A percentile compares a stretch with the other conserved stretches of the same genome.
Evolutionary conservation across 768 basidiomycete genomes (phyloP).

Genomic region (Auricularia cornea): DNA sequence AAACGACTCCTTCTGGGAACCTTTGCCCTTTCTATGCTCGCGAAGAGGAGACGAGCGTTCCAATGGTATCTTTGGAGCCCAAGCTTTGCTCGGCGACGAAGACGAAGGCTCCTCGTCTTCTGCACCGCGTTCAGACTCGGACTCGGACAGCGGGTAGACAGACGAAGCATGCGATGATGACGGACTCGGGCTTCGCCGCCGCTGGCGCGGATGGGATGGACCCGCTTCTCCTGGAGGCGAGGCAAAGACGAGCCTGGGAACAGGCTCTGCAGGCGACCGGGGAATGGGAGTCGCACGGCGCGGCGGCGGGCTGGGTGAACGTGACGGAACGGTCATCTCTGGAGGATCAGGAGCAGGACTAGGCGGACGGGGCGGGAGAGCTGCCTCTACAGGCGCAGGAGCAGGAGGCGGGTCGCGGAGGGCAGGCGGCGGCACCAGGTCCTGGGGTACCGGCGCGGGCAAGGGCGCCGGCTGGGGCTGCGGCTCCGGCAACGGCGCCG

Average conservation of each 20-base stretch:
- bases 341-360: too few relatives aligned
- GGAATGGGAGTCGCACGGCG: not conserved
- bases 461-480: too few relatives aligned
- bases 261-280: not conserved
- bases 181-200: not conserved
- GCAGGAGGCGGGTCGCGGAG: too few relatives aligned
- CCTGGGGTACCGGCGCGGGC: too few relatives aligned
- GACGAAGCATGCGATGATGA: not conserved
- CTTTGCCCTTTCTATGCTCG: too few relatives aligned
- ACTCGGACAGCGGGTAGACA: not conserved
- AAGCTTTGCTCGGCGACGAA: not conserved
- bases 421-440: too few relatives aligned
- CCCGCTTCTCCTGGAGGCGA: not conserved
- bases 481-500: not conserved
- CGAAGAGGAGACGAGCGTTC: too few relatives aligned
- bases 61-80: not conserved
- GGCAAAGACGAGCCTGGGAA: not conserved
- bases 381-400: too few relatives aligned
- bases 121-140: not conserved
- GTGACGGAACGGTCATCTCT: not conserved
- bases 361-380: too few relatives aligned
- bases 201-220: not conserved
- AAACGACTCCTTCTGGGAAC: not conserved
- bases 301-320: not conserved
- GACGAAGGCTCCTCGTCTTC: not conserved